These are phyloP conservation scores for Rugosomyces carneus DNA, from an alignment of 1,284 basidiomycete species.

Conservation along the genomic window DNA sequence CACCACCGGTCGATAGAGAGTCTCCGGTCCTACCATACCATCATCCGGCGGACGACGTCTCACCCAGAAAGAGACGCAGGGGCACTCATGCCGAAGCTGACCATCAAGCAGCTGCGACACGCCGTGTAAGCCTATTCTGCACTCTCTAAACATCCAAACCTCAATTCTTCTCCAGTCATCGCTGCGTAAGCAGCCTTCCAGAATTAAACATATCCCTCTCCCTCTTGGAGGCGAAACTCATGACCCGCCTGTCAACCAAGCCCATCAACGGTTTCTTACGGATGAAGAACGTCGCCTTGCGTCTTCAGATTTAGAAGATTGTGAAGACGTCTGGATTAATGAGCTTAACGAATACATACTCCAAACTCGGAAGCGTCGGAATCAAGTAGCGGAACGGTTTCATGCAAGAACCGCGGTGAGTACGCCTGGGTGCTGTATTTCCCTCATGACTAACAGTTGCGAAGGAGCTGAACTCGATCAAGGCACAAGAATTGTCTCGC, in stretches of 20 bases:
- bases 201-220: slow-evolving; percentile 15
- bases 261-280: slow-evolving; percentile 6
- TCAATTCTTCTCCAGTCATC: slow-evolving; percentile 14
- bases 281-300: slow-evolving; percentile 43
- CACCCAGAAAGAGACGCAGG: slow-evolving; percentile 49
- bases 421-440: slow-evolving; percentile 3
- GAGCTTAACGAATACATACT: slow-evolving; percentile 63
- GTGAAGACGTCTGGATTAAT: slow-evolving; percentile 64
- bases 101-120: slow-evolving; percentile 44
- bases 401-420: slow-evolving; percentile 56
- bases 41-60: slow-evolving; percentile 35
- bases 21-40: slow-evolving; percentile 20
- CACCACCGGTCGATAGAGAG: slow-evolving; percentile 25
- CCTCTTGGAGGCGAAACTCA: slow-evolving; percentile 13
- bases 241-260: slow-evolving; percentile 10
- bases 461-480: slow-evolving; percentile 61
- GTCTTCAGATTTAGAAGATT: slow-evolving; percentile 75
- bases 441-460: slow-evolving; percentile 12
- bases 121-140: slow-evolving; percentile 41
- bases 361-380: slow-evolving; percentile 66
- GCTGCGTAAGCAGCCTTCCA: slow-evolving; percentile 17
- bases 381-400: slow-evolving; percentile 66
- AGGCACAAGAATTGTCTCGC: slow-evolving; percentile 55
- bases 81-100: slow-evolving; percentile 45
- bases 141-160: slow-evolving; percentile 6